Evolutionary conservation across 2,329 filamentous ascomycete species (phyloP), one percentile per base, ranked within the genome.

Genomic region (Aspergillus neotritici): DNA sequence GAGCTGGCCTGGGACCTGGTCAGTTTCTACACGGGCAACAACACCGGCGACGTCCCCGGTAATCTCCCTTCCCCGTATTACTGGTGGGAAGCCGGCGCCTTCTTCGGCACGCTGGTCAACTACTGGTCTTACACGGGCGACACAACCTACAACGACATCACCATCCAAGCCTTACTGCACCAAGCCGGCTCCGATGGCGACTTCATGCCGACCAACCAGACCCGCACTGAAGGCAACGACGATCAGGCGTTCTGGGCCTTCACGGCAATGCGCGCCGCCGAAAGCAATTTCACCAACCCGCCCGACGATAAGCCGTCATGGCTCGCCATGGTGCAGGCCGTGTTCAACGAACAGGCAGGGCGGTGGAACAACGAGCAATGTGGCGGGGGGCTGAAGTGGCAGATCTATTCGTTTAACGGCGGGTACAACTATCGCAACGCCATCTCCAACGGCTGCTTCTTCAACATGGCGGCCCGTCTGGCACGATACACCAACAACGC

Each of bases 261-360:
- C 41, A 68, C 74, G 28, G 76, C 74, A 32, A 75, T 81, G 68
- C 68, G 73, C 3, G 77, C 77, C 5, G 76, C 76, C 28, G 77
- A 80, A 40, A 42, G 60, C 7, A 64, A 64, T 15, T 66, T 64
- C 25, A 63, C 63, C 9, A 62, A 65, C 31, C 57, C 58, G 4
- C 74, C 78, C 0, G 50, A 70, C 0, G 78, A 76, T 47, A 62
- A 82, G 45, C 80, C 84, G 1, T 81, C 84, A 49, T 94, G 86
- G 86, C 75, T 93, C n/a, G 80, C 82, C 10, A 74, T 94, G 34
- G 83, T 79, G 1, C 84, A 89, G 63, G 84, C 83, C 11, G 84
- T 88, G 1, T 94, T 90, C 65, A 88, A 93, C 68, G 81, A 84
- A 39, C 87, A 88, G 58, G 79, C 78, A 3, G 67, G 67, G 12